Evolutionary conservation across 2,329 filamentous ascomycete species (phyloP), one percentile per base, ranked within the genome.

Genomic region (Teratosphaeria destructans): DNA sequence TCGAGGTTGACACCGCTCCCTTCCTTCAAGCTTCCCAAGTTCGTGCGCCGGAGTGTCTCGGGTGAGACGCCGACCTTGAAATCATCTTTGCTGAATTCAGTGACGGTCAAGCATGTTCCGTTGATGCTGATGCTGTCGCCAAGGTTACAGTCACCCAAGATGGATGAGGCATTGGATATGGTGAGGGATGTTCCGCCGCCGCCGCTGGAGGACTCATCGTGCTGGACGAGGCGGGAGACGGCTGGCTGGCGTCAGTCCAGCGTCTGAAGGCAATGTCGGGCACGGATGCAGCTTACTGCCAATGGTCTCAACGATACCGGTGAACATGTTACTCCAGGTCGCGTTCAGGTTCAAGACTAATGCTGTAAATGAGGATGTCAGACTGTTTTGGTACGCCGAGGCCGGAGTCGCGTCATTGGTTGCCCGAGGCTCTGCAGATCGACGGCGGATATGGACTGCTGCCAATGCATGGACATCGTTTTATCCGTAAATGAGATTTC

Each of bases 91-190:
- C 78, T 78, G 73, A 90, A 87, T 61, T 81, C 78, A n/a, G 87
- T 96, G 59, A 97, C 88, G 12, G 94, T 99, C 57, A 99, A 84
- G 74, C 94, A 99, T 70, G 91, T 92, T 77, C 94, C 94, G 77
- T 99, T 99, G 73, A 99, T 83, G 72, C 87, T 85, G 74, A 99
- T 97, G 72, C 89, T 95, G 80, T 99, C 94, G 65, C 94, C 94
- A 27, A 95, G 80, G 67, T 91, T 85, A 65, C 84, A 88, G 75
- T 96, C 94, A 39, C 79, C 80, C 65, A 99, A 86, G 61, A 99
- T 89, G n/a, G 80, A 78, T 61, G 87, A 86, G 65, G 78, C 78
- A 66, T 92, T 81, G 65, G 84, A 82, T 75, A 99, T 94, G 65
- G 90, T 96, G 70, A 97, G 81, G 52, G 90, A 94, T 57, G 92